Evolutionary conservation across 805 yeast genomes (phyloP).

Genomic region (Saccharomycopsis sp.): DNA sequence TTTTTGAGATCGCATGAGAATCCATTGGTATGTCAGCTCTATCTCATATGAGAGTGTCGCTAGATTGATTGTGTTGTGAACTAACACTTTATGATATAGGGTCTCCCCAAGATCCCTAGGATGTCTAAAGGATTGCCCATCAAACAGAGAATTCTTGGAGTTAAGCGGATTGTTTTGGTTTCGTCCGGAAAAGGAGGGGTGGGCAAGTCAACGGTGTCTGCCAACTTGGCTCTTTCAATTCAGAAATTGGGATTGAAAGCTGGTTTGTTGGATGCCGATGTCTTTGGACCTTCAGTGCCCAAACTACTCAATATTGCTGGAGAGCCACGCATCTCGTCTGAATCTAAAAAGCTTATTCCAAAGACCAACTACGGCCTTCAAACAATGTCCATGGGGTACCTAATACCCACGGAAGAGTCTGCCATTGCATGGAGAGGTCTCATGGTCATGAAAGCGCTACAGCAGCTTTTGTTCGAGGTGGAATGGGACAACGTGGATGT

Average conservation of each 20-base stretch:
- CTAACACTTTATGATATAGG: too few species aligned
- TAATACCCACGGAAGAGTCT: slow-evolving; percentile 53
- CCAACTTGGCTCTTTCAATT: slow-evolving; percentile 59
- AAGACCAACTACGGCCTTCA: slow-evolving; percentile 65
- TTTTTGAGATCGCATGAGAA: not conserved
- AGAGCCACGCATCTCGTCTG: slow-evolving; percentile 50
- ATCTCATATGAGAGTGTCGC: too few species aligned
- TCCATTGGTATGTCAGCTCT: slow-evolving; percentile 3
- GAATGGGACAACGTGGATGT: slow-evolving; percentile 63
- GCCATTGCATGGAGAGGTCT: slow-evolving; percentile 82
- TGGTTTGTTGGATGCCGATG: slow-evolving; percentile 71
- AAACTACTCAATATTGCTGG: slow-evolving; percentile 58
- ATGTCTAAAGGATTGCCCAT: slow-evolving; percentile 30
- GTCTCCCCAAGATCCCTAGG: slow-evolving; percentile 30
- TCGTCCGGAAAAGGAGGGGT: slow-evolving; percentile 92
- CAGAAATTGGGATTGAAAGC: slow-evolving; percentile 43
- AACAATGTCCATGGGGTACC: slow-evolving; percentile 85
- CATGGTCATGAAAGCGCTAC: slow-evolving; percentile 79
- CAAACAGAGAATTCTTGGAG: slow-evolving; percentile 49
- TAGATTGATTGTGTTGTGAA: too few species aligned
- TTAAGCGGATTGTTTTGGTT: slow-evolving; percentile 53
- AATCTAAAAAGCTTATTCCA: slow-evolving; percentile 52
- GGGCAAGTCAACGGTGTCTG: slow-evolving; percentile 79
- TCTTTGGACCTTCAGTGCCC: slow-evolving; percentile 82
- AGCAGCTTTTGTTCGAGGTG: slow-evolving; percentile 76